Base-by-base conservation (phyloP, 2,329 filamentous ascomycete genomes). In the Fonsecaea nubica region DNA sequence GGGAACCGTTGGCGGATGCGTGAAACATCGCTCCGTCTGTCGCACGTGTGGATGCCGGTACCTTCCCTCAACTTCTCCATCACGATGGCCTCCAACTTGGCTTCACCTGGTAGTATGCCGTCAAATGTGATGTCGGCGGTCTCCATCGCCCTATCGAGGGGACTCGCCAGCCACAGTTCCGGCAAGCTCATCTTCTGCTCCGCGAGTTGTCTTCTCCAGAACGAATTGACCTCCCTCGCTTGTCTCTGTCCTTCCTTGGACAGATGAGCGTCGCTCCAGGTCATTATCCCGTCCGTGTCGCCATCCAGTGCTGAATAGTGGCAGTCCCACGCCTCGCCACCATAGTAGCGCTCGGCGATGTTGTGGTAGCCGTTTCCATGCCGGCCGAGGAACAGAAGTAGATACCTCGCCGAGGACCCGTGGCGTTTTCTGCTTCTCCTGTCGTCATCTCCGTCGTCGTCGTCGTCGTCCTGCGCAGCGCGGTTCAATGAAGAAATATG, bases 351-450 rank as follows among this genome's bases (percentile, higher is more conserved):
- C 72, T 89, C 84, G 0, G 86, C 87, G 15, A 86, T 85, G 73
- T 89, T 89, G 76, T 89, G 85, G 67, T 81, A 81, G 2, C 87
- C 87, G 73, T 89, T 82, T 13, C 87, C 87, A 72, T 89, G 87
- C 21, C 87, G 82, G 52, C 84, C 86, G 21, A 88, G 77, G 73
- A 85, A 87, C 50, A 89, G 77, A 0, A 89, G 76, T 59, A 84
- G 83, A 75, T 87, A 88, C 40, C 76, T 76, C 4, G 79, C 78
- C 33, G 36, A 18, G 5, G 38, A 50, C 2, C 50, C 40, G 50
- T 69, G 61, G 54, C 62, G 32, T 58, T 52, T 61, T 32, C 4
- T 52, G 1, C 10, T 38, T 13, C n/a, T 53, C 53, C 45, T 21
- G 21, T 48, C 35, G 35, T 42, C 52, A 53, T 52, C 54, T n/a